Evolutionary conservation across 2,329 filamentous ascomycete genomes (phyloP), one percentile per base, ranked within the genome.

Genomic region (Aspergillus pseudoterreus): DNA sequence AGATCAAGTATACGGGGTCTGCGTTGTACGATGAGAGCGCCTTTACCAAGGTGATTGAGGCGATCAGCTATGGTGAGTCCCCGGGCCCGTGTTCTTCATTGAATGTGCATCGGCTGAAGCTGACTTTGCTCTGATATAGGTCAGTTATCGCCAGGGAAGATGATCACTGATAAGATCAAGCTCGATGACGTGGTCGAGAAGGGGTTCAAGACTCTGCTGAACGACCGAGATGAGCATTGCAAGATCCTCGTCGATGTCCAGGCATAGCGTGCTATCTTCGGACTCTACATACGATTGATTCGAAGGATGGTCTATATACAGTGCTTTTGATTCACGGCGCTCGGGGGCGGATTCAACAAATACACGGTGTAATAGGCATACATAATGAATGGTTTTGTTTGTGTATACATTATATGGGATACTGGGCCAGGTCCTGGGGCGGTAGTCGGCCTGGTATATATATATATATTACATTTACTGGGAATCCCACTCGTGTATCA

Each of bases 161-260:
- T 86, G 83, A 83, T 87, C 39, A 86, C 82, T 0, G 71, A 76
- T 33, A 80, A 73, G 60, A 81, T 86, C 39, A 65, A 71, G 45
- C 68, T 86, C 38, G 76, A 82, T 12, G 70, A 81, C 15, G 66
- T 85, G 10, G 80, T 83, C 0, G 75, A 83, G 24, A 74, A 80
- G 22, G 83, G 82, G 0, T 81, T 84, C 55, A 70, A 77, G 50
- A 72, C 78, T 1, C 66, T 86, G 53, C 78, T 84, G 27, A 66
- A 79, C 4, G 76, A 85, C 56, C 83, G 83, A 57, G 81, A 84
- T 33, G 80, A 76, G 48, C 81, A 85, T 59, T 81, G 85, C 24
- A 86, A 86, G 69, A 81, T 86, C 27, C 57, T 86, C 30, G 52
- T 61, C 6, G 59, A 62, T 52, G 53, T 56, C 3, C 56, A 58